Percentiles rank a stretch among this genome's conserved stretches.
Conservation (phyloP, 1,139 yeast genomes). For the Scheffersomyces insectosa region DNA sequence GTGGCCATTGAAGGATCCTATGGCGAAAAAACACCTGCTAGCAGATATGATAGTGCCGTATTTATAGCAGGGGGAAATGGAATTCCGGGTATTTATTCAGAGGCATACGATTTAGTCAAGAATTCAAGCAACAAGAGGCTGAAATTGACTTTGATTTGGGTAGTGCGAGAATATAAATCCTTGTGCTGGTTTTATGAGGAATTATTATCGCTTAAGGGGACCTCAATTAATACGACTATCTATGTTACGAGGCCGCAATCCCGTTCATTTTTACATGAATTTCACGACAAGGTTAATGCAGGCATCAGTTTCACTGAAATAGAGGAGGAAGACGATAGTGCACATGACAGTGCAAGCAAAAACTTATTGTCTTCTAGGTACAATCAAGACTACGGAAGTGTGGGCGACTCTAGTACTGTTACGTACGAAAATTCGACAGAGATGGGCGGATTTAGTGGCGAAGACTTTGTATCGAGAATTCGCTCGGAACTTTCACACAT, state of each 20-base stretch:
- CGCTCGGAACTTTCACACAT: slow-evolving; percentile 16
- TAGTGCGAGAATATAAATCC: slow-evolving; percentile 17
- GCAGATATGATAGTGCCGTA: slow-evolving; percentile 19
- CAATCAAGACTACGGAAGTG: background rate
- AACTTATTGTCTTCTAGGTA: background rate
- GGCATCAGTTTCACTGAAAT: background rate
- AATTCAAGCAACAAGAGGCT: slow-evolving; percentile 9
- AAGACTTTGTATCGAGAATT: background rate
- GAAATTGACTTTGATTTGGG: slow-evolving; percentile 20
- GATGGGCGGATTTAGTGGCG: background rate
- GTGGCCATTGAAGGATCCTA: slow-evolving; percentile 27
- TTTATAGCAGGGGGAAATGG: slow-evolving; percentile 32
- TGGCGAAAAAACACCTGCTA: slow-evolving; percentile 21
- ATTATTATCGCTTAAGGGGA: slow-evolving; percentile 12
- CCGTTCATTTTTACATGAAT: slow-evolving; percentile 7
- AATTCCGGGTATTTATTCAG: slow-evolving; percentile 26
- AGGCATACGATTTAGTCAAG: slow-evolving; percentile 12
- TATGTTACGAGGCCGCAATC: slow-evolving; percentile 17
- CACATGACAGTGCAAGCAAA: background rate
- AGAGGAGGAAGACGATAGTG: background rate
- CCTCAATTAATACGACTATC: slow-evolving; percentile 16
- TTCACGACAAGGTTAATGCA: background rate
- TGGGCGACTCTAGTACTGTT: background rate
- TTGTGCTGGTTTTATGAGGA: slow-evolving; percentile 23
- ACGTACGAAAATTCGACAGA: slow-evolving; percentile 4